Evolutionary conservation across 148 eudicot genomes (phyloP).

Genomic region (Camellia lanceoleosa): DNA sequence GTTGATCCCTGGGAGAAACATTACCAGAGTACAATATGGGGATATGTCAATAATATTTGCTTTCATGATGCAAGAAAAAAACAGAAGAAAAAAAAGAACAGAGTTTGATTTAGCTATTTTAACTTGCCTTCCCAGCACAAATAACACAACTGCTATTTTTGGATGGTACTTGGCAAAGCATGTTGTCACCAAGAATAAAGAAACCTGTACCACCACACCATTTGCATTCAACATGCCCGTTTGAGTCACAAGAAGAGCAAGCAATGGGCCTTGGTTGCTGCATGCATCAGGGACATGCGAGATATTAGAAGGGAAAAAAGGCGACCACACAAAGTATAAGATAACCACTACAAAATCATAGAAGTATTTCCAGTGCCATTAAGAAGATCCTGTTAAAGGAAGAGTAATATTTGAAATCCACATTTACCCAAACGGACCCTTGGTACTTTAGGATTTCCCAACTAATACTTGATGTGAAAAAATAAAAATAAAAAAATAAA

Average conservation of each 20-base stretch:
- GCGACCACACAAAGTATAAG: neutral
- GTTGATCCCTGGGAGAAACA: conserved; percentile 54
- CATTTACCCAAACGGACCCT: too few relatives aligned
- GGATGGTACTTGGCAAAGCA: conserved; percentile 95
- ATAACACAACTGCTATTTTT: conserved; percentile 77
- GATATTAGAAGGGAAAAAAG: conserved; percentile 9
- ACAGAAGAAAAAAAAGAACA: neutral
- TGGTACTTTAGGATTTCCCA: neutral
- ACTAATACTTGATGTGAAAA: neutral
- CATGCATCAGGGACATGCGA: conserved; percentile 19
- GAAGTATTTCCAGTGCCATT: neutral
- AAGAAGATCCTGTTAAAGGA: neutral
- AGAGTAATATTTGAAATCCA: too few relatives aligned
- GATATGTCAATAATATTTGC: neutral
- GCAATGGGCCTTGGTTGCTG: conserved; percentile 85
- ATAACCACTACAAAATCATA: neutral
- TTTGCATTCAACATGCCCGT: conserved; percentile 80
- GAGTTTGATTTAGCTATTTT: neutral
- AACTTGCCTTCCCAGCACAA: conserved; percentile 77
- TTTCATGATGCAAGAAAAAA: too few relatives aligned
- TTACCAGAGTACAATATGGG: neutral
- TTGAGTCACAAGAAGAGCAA: conserved; percentile 72
- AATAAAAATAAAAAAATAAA: too few relatives aligned
- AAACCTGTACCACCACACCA: conserved; percentile 96
- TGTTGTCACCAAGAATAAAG: conserved; percentile 92